These are phyloP conservation scores for Coelastrella sp. DNA, from an alignment of 139 green algal species.

Conservation along the genomic window DNA sequence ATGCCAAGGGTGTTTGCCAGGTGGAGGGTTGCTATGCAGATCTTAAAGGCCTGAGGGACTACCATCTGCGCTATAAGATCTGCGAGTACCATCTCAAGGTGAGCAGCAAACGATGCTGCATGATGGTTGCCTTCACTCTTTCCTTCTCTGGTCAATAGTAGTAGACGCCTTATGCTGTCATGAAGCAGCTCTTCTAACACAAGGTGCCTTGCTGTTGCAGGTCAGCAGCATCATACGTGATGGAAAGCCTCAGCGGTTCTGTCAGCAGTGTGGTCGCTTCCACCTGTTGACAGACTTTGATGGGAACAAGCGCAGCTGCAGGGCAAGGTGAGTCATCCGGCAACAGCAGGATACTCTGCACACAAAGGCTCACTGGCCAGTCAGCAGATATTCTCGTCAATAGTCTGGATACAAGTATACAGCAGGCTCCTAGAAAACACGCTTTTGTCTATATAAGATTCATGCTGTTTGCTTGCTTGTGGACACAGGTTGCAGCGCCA, in stretches of 20 bases:
- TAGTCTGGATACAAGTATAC: too few relatives aligned
- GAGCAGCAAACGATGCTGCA: background rate
- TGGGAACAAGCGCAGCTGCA: conserved; percentile 84
- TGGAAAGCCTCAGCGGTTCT: conserved; percentile 82
- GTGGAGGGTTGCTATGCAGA: conserved; percentile 78
- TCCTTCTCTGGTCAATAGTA: too few relatives aligned
- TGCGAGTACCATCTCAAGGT: conserved; percentile 81
- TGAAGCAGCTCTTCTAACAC: background rate
- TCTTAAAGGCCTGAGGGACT: conserved; percentile 73
- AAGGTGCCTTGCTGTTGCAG: conserved; percentile 4
- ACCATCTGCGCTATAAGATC: conserved; percentile 89
- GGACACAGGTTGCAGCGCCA: conserved; percentile 40
- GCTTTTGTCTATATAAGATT: background rate
- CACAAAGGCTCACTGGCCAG: too few relatives aligned
- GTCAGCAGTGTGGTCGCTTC: conserved; percentile 93
- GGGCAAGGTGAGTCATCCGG: conserved; percentile 53
- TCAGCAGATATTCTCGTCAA: too few relatives aligned
- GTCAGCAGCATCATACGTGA: conserved; percentile 67
- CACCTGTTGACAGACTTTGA: conserved; percentile 91
- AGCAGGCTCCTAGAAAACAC: too few relatives aligned
- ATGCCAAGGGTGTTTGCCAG: conserved; percentile 69
- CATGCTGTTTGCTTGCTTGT: background rate
- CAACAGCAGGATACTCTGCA: too few relatives aligned
- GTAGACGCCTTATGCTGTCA: background rate
- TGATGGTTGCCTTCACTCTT: too few relatives aligned